Conservation (phyloP, 192 early-diverging fungal genomes). For the Geranomyces variabilis region DNA sequence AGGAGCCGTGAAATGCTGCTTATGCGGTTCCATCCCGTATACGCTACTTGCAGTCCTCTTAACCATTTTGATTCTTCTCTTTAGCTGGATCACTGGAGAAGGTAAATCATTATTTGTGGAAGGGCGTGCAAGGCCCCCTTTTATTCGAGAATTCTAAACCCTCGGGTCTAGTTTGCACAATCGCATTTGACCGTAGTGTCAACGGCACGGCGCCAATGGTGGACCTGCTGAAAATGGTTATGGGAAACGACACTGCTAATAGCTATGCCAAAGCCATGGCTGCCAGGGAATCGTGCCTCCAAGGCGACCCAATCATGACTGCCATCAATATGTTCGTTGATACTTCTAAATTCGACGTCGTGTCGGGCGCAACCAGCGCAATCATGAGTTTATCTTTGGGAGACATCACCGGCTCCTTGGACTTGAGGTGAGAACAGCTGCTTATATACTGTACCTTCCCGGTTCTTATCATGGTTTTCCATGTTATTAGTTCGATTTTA, state of each 20-base stretch:
- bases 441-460: no score
- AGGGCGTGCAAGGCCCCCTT: background rate
- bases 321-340: background rate
- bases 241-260: background rate
- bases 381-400: background rate
- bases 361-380: background rate
- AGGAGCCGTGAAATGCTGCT: conserved; percentile 16
- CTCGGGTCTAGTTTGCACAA: conserved; percentile 9
- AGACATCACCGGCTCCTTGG: background rate
- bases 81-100: conserved; percentile 10
- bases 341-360: background rate
- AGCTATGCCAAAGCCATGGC: background rate
- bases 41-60: conserved; percentile 19
- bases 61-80: conserved; percentile 4
- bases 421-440: background rate
- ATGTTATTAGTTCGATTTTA: no score
- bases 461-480: no score
- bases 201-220: conserved; percentile 5
- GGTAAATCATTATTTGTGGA: background rate
- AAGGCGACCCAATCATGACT: background rate
- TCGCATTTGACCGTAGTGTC: conserved; percentile 15
- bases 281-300: conserved; percentile 4
- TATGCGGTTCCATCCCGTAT: conserved; percentile 29
- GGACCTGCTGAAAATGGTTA: background rate
- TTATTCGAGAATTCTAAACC: background rate